A percentile compares a stretch with the other conserved stretches of the same genome.
Evolutionary conservation across 1,284 basidiomycete genomes (phyloP).

Genomic region (Cutaneotrichosporon spelunceum): DNA sequence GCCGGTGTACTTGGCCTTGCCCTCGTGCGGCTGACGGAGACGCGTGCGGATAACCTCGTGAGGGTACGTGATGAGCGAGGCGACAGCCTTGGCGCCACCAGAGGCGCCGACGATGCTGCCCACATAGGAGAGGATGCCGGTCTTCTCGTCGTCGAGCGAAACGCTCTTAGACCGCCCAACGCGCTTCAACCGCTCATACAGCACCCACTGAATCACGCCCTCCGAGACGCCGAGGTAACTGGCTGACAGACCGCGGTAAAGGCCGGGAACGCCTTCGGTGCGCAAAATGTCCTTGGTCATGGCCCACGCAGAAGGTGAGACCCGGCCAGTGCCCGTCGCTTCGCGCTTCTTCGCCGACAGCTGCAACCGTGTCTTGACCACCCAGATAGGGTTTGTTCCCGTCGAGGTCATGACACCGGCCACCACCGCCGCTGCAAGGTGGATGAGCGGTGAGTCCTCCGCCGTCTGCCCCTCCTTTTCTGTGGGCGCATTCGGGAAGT

Average conservation of each 20-base stretch:
- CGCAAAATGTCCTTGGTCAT: slow-evolving; percentile 70
- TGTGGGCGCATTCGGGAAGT: slow-evolving; percentile 57
- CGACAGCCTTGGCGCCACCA: slow-evolving; percentile 89
- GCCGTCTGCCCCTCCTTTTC: slow-evolving; percentile 61
- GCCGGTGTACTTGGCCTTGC: slow-evolving; percentile 71
- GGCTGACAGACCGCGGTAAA: slow-evolving; percentile 93
- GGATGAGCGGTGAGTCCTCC: slow-evolving; percentile 77
- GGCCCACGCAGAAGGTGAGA: slow-evolving; percentile 51
- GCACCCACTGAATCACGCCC: slow-evolving; percentile 94
- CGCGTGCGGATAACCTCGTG: slow-evolving; percentile 95
- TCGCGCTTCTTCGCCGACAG: slow-evolving; percentile 47
- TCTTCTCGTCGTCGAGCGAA: slow-evolving; percentile 39
- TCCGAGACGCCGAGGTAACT: slow-evolving; percentile 95
- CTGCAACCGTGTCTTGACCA: slow-evolving; percentile 92
- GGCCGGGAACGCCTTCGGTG: slow-evolving; percentile 79
- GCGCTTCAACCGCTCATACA: slow-evolving; percentile 68
- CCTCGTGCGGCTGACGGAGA: slow-evolving; percentile 75
- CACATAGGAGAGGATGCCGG: slow-evolving; percentile 56
- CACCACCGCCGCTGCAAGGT: slow-evolving; percentile 78
- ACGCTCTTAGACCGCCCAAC: slow-evolving; percentile 28
- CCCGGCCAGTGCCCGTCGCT: slow-evolving; percentile 17
- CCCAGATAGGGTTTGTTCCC: slow-evolving; percentile 97
- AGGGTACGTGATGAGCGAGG: slow-evolving; percentile 90
- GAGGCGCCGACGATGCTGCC: slow-evolving; percentile 81
- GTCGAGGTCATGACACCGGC: slow-evolving; percentile 82